Evolutionary conservation across 768 basidiomycete species (phyloP).

Genomic region (Lactarius vividus): DNA sequence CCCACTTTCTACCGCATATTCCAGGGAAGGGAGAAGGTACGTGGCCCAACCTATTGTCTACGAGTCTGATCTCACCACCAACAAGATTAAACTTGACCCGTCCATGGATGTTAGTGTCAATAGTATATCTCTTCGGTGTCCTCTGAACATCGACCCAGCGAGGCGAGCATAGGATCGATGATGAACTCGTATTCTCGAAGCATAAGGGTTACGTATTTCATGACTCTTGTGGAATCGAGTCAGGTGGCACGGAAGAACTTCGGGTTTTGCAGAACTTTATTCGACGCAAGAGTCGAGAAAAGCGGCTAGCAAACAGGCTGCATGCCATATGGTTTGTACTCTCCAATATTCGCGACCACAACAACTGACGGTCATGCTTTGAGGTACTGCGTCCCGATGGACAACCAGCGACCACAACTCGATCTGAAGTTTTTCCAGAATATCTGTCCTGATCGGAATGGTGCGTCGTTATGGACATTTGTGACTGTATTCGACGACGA

Average conservation of each 20-base stretch:
- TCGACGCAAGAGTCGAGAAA: background rate
- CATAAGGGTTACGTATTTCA: background rate
- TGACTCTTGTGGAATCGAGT: background rate
- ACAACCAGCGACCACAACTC: background rate
- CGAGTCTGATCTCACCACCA: background rate
- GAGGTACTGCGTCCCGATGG: background rate
- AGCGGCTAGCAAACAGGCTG: rapidly evolving
- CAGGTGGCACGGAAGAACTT: background rate
- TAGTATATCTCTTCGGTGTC: background rate
- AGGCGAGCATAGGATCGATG: background rate
- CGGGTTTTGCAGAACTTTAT: background rate
- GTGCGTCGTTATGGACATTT: background rate
- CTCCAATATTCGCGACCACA: background rate
- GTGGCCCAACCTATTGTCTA: background rate
- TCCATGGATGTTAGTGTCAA: background rate
- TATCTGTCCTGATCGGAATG: background rate
- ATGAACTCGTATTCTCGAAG: background rate
- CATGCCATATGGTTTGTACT: background rate
- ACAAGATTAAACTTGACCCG: background rate
- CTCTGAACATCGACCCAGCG: background rate
- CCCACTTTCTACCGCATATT: background rate
- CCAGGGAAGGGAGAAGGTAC: background rate
- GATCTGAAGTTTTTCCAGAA: background rate
- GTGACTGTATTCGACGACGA: background rate
- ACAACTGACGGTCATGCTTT: background rate